phyloP scores from a whole-genome alignment of 1,284 basidiomycete genomes.

The Tilletia setariae region DNA sequence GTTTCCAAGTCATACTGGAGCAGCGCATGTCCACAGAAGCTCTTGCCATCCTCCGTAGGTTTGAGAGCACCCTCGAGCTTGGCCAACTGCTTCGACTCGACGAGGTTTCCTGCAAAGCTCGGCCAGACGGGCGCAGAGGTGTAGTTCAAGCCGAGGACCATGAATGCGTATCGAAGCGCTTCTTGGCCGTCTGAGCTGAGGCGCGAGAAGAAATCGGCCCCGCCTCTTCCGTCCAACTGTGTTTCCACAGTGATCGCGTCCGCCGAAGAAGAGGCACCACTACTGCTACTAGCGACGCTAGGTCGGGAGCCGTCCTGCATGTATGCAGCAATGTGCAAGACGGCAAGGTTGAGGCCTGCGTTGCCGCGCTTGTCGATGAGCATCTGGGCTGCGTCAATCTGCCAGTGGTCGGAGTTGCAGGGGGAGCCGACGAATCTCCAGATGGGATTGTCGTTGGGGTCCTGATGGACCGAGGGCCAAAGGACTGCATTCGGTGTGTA shows the following conservation, averaged over 20 bases:
- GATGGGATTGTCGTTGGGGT: constrained; percentile 59
- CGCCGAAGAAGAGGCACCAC: neutral
- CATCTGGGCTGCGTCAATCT: constrained; percentile 58
- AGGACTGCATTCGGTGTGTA: constrained; percentile 57
- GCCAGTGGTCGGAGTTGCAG: constrained; percentile 56
- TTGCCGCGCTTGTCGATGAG: constrained; percentile 59
- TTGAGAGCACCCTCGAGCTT: neutral
- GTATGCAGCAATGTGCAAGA: constrained; percentile 56
- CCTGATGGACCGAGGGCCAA: constrained; percentile 59
- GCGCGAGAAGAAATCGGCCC: constrained; percentile 3
- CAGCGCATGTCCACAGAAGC: constrained; percentile 4
- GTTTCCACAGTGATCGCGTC: neutral
- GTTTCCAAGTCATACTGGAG: constrained; percentile 1
- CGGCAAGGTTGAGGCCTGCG: constrained; percentile 57
- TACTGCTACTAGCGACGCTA: constrained; percentile 57
- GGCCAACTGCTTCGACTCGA: neutral
- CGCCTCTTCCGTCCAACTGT: constrained; percentile 1
- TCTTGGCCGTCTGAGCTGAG: constrained; percentile 5
- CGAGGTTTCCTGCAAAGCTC: constrained; percentile 8
- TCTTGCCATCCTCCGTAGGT: neutral
- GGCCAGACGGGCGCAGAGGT: constrained; percentile 12
- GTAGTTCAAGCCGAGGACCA: constrained; percentile 14
- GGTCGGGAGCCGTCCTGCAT: constrained; percentile 58
- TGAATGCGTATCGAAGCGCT: constrained; percentile 10
- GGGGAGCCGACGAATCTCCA: constrained; percentile 58